Evolutionary conservation across 495 filamentous ascomycete genomes (phyloP).

Genomic region (Penicillium flavigenum): DNA sequence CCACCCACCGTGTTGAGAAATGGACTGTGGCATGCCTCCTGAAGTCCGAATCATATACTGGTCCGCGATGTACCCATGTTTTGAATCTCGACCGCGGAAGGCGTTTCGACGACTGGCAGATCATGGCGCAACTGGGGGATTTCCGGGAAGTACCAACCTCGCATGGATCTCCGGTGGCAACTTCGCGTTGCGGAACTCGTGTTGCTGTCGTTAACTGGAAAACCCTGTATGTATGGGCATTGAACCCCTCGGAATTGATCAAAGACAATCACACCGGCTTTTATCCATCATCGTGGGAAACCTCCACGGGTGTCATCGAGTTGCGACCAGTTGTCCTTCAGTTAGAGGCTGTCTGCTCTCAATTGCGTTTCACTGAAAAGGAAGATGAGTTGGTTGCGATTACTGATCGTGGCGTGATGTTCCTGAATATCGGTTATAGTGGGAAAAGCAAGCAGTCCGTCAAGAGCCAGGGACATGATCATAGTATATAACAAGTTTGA

Average conservation of each 20-base stretch:
- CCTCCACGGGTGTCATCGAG: conserved; percentile 25
- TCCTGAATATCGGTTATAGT: conserved; percentile 36
- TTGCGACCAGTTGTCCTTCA: conserved; percentile 37
- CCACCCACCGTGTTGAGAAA: conserved; percentile 38
- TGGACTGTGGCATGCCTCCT: conserved; percentile 46
- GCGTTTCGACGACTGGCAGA: conserved; percentile 35
- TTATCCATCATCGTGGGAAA: conserved; percentile 33
- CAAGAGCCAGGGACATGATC: not conserved
- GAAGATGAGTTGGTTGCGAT: conserved; percentile 46
- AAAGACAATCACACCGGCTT: conserved; percentile 25
- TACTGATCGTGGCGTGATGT: conserved; percentile 48
- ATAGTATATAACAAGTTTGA: not conserved
- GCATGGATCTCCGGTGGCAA: conserved; percentile 44
- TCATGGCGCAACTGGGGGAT: conserved; percentile 44
- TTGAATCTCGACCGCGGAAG: conserved; percentile 46
- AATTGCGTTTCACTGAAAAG: conserved; percentile 37
- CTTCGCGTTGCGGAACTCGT: conserved; percentile 38
- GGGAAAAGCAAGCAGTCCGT: conserved; percentile 8
- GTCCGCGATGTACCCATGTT: conserved; percentile 34
- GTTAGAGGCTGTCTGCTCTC: conserved; percentile 43
- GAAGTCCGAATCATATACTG: conserved; percentile 31
- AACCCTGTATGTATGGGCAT: conserved; percentile 45
- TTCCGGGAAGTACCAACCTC: conserved; percentile 38
- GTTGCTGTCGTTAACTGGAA: conserved; percentile 50
- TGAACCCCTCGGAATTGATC: conserved; percentile 41